Percentiles rank a stretch among this genome's conserved stretches.
Evolutionary conservation across 352 stramenopile species (phyloP).

Genomic region (Phytophthora tubulina): DNA sequence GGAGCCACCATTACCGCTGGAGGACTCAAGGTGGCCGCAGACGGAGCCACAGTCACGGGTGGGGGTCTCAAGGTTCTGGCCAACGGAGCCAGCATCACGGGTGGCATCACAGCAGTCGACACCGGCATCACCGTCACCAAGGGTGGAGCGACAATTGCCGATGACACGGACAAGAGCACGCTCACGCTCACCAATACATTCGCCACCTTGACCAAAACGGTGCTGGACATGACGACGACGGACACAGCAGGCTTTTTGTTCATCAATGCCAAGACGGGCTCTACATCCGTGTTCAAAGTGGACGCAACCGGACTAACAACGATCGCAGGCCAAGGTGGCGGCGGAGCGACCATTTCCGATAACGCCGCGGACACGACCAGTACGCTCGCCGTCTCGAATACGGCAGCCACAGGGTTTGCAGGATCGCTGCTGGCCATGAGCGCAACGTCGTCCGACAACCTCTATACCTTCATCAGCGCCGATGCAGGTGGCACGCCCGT

Average conservation of each 20-base stretch:
- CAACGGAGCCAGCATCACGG: too few relatives aligned
- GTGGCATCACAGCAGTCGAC: too few relatives aligned
- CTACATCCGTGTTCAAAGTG: constrained; percentile 18
- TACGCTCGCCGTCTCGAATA: constrained; percentile 11
- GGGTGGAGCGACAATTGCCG: constrained; percentile 1
- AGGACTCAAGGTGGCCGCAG: too few relatives aligned
- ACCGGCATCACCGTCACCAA: constrained; percentile 30
- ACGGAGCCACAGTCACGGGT: too few relatives aligned
- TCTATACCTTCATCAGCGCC: constrained; percentile 3
- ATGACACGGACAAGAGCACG: neutral
- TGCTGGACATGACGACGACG: constrained; percentile 15
- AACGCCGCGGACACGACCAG: neutral
- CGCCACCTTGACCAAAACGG: neutral
- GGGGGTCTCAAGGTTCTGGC: too few relatives aligned
- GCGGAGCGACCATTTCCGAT: constrained; percentile 18
- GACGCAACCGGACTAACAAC: constrained; percentile 13
- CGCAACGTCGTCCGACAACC: neutral
- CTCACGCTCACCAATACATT: neutral
- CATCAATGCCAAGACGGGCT: too few relatives aligned
- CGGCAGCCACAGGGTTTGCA: neutral
- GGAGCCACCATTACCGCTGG: too few relatives aligned
- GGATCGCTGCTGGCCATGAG: constrained; percentile 9
- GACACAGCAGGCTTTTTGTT: constrained; percentile 22
- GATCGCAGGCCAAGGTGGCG: constrained; percentile 21
- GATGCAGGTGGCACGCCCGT: constrained; percentile 1